Evolutionary conservation across 2,329 filamentous ascomycete genomes (phyloP), one percentile per base, ranked within the genome.

Genomic region (Neocucurbitaria cava): DNA sequence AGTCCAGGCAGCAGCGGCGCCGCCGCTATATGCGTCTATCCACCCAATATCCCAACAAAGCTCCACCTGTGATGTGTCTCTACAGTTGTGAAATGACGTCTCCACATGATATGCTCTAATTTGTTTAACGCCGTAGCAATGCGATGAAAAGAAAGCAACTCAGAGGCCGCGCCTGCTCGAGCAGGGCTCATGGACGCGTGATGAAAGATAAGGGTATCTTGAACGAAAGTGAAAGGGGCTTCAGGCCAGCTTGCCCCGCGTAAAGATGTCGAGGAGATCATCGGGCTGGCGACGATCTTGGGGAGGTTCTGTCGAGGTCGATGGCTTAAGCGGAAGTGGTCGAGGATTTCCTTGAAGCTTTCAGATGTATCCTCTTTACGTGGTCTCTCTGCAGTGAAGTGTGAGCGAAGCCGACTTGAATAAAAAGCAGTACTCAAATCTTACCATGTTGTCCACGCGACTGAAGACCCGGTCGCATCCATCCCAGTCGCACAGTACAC

Each of bases 381-480:
- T 77, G 74, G 55, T 77, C 74, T 64, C 74, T 68, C 74, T 77
- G 56, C 51, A 30, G 13, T 45, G 26, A 24, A 24, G 13, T 15
- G 36, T 74, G 60, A 74, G 65, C 58, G 43, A 53, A 5, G 1
- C 36, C 10, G 31, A 28, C 23, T 20, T 15, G 26, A 11, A 10
- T 6, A 15, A 23, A 6, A 46, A 31, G 15, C 46, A 42, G 41
- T 39, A 31, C 21, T 38, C 9, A 30, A 40, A 24, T 52, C 77
- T 67, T 72, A 82, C 79, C 85, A 87, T 87, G 58, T 87, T 87
- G 66, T 87, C 85, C 21, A 86, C 81, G 28, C 85, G 78, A 68
- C 83, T 85, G 67, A 87, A 87, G 2, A 87, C 76, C 43, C 84
- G 74, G 49, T 80, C 79, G 68, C 85, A 87, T 6, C 80, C 83